Conservation (phyloP, 2,329 filamentous ascomycete genomes). For the Annulohypoxylon truncatum region DNA sequence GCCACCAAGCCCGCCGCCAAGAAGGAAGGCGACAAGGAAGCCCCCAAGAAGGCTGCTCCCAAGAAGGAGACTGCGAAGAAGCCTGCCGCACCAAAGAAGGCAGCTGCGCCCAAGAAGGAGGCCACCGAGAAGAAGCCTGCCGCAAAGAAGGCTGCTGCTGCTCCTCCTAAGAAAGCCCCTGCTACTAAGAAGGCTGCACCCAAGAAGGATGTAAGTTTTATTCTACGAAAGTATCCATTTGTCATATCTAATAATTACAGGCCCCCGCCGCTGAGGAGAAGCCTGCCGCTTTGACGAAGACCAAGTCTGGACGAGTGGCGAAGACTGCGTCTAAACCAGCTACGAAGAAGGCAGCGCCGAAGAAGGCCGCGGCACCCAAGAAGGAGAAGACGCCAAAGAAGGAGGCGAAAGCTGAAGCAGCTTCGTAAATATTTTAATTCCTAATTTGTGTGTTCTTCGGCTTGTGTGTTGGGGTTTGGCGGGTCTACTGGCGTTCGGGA, state of each 20-base stretch:
- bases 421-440: conserved; percentile 42
- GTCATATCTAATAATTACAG: conserved; percentile 51
- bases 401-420: conserved; percentile 49
- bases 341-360: conserved; percentile 58
- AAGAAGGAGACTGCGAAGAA: conserved; percentile 58
- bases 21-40: conserved; percentile 54
- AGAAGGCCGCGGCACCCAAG: conserved; percentile 51
- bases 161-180: conserved; percentile 55
- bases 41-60: conserved; percentile 54
- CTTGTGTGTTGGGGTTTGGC: conserved; percentile 47
- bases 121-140: conserved; percentile 78
- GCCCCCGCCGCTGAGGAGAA: conserved; percentile 61
- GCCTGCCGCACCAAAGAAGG: conserved; percentile 53
- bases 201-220: conserved; percentile 50
- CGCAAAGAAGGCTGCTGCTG: conserved; percentile 66
- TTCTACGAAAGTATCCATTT: conserved; percentile 4
- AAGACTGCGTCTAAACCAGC: conserved; percentile 70
- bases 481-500: conserved; percentile 51
- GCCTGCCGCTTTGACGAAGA: conserved; percentile 62
- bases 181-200: conserved; percentile 59
- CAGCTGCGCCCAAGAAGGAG: conserved; percentile 59
- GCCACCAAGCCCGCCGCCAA: conserved; percentile 52
- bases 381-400: conserved; percentile 60
- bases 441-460: conserved; percentile 53
- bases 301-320: conserved; percentile 86